Conservation (phyloP, 352 stramenopile genomes). For the Phytopythium mirpurense region DNA sequence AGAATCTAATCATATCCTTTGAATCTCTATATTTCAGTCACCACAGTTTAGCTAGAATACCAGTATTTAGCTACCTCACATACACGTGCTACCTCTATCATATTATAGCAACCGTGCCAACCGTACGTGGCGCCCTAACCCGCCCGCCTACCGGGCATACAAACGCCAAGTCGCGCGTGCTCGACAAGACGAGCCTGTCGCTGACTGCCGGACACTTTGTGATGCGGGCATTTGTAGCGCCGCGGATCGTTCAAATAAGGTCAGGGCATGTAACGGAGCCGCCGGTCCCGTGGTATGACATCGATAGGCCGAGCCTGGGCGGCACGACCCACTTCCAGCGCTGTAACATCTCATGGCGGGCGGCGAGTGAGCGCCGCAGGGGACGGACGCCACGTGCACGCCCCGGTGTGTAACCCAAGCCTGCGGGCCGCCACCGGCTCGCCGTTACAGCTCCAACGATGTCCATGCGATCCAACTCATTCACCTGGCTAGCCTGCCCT, state of each 20-base stretch:
- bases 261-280: background rate
- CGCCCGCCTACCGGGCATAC: constrained; percentile 1
- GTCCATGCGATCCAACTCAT: no score
- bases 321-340: no score
- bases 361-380: background rate
- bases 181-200: background rate
- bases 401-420: constrained; percentile 1
- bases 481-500: no score
- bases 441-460: no score
- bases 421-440: background rate
- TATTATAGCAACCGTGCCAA: no score
- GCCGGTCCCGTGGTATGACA: no score
- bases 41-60: no score
- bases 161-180: background rate
- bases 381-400: no score
- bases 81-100: no score
- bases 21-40: no score
- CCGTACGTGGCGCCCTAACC: background rate
- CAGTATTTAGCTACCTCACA: no score
- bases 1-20: no score
- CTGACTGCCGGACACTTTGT: background rate
- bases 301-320: background rate
- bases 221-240: background rate
- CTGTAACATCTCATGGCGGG: constrained; percentile 4
- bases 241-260: background rate